Evolutionary conservation across 306 rosid species (phyloP), one percentile per base, ranked within the genome.

Genomic region (Cucurbita argyrosperma): DNA sequence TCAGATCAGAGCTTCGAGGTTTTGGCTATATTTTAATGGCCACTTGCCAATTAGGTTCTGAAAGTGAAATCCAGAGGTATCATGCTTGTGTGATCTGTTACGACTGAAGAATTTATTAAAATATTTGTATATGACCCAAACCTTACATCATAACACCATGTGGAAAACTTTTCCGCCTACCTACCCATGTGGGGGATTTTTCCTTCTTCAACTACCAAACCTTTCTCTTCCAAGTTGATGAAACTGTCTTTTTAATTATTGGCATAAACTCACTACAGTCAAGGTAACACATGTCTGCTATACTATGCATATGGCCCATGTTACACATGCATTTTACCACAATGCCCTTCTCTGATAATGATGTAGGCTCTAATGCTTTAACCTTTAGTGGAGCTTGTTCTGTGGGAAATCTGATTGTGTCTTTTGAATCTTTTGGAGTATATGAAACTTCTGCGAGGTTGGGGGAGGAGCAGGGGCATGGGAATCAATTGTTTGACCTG

Each of bases 81-180:
- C 6, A 14, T 69, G 59, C 45, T 30, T 13, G 57, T 49, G 46
- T 6, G 9, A 14, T 46, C 15, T 43, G 19, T 21, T 68, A 68
- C 30, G 57, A 46, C 57, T 26, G 57, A 26, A 69, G 14, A 49
- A 69, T 47, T 50, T 52, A 52, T 15, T 49, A 47, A 69, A 69
- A 49, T 69, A 69, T 49, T 50, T 49, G 21, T 50, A 52, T 49
- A 21, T 69, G 82, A 62, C 42, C 69, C 26, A 37, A 79, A 67
- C 74, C 49, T 38, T 16, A 26, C 80, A 72, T 37, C 67, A 10
- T 30, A 43, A 70, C 64, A 30, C 58, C 85, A 82, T 74, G 82
- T 76, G 88, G 66, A 43, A 58, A 54, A 37, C 61, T 67, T 74
- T 14, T 69, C 68, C 68, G 15, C 42, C 76, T 1, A 75, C 78